phyloP scores from a whole-genome alignment of 768 basidiomycete genomes.

The Trametes coccinea region DNA sequence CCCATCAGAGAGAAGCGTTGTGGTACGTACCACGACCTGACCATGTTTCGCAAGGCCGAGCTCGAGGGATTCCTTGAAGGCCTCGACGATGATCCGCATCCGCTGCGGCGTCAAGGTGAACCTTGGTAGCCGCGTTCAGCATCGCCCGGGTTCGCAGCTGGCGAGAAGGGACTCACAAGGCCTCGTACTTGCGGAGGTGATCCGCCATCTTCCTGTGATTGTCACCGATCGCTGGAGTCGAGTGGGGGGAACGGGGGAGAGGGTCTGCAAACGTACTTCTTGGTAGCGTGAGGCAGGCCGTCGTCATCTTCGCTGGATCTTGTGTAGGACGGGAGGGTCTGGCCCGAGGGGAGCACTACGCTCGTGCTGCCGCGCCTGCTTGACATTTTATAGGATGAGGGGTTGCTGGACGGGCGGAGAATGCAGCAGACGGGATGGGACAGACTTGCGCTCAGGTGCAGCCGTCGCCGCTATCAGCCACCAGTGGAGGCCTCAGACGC shows the following conservation, averaged over 20 bases:
- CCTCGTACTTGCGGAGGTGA: slow-evolving; percentile 89
- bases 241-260: slow-evolving; percentile 15
- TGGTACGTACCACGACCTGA: slow-evolving; percentile 80
- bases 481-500: too few relatives aligned
- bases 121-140: slow-evolving; percentile 36
- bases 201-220: slow-evolving; percentile 83
- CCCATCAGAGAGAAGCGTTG: background rate
- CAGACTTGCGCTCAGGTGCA: background rate
- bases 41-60: slow-evolving; percentile 77
- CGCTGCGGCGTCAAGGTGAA: slow-evolving; percentile 87
- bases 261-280: slow-evolving; percentile 57
- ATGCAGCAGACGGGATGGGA: background rate
- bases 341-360: slow-evolving; percentile 69
- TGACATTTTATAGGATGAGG: slow-evolving; percentile 3
- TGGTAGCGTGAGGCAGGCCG: slow-evolving; percentile 90
- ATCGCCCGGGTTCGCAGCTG: background rate
- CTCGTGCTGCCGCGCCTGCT: slow-evolving; percentile 76
- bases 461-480: too few relatives aligned
- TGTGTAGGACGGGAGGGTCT: slow-evolving; percentile 74
- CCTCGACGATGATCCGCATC: slow-evolving; percentile 96
- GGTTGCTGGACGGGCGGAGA: background rate
- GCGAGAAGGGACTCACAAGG: slow-evolving; percentile 53
- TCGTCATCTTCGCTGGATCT: slow-evolving; percentile 80
- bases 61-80: slow-evolving; percentile 91
- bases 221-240: slow-evolving; percentile 21